phyloP scores from a whole-genome alignment of 768 basidiomycete genomes.

The Leccinum arenicola region DNA sequence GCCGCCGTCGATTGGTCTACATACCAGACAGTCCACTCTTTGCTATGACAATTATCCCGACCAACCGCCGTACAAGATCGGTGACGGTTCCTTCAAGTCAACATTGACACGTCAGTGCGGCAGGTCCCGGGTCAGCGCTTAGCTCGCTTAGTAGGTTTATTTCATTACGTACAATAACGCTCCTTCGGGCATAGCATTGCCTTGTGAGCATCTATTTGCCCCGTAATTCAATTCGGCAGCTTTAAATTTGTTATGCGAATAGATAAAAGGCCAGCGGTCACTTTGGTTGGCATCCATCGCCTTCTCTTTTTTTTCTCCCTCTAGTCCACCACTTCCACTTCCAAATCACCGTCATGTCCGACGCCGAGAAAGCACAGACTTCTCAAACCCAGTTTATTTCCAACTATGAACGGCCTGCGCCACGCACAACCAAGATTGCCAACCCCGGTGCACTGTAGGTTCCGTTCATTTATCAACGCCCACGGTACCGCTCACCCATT shows the following conservation, averaged over 20 bases:
- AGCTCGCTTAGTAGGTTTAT: neutral
- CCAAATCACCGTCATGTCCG: slow-evolving; percentile 29
- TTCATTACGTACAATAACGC: slow-evolving; percentile 6
- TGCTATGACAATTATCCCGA: neutral
- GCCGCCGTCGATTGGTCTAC: neutral
- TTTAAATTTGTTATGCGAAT: slow-evolving; percentile 1
- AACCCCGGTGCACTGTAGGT: slow-evolving; percentile 50
- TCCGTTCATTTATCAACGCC: neutral
- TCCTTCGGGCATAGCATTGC: slow-evolving; percentile 5
- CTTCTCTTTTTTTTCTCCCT: neutral
- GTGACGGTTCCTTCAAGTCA: neutral
- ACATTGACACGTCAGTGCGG: neutral
- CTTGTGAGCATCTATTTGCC: slow-evolving; percentile 25
- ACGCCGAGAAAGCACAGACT: slow-evolving; percentile 32
- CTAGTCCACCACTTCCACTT: neutral
- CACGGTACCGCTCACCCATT: neutral
- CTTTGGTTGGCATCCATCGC: neutral
- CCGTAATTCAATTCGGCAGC: slow-evolving; percentile 13
- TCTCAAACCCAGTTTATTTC: slow-evolving; percentile 20
- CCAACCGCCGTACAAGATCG: neutral
- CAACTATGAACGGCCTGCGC: slow-evolving; percentile 17
- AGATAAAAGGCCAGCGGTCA: slow-evolving; percentile 17
- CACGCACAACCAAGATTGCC: slow-evolving; percentile 40
- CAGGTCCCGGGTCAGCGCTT: neutral
- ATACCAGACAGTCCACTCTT: neutral